Evolutionary conservation across 1,139 yeast species (phyloP), one percentile per base, ranked within the genome.

Genomic region (Komagataea norvegica): DNA sequence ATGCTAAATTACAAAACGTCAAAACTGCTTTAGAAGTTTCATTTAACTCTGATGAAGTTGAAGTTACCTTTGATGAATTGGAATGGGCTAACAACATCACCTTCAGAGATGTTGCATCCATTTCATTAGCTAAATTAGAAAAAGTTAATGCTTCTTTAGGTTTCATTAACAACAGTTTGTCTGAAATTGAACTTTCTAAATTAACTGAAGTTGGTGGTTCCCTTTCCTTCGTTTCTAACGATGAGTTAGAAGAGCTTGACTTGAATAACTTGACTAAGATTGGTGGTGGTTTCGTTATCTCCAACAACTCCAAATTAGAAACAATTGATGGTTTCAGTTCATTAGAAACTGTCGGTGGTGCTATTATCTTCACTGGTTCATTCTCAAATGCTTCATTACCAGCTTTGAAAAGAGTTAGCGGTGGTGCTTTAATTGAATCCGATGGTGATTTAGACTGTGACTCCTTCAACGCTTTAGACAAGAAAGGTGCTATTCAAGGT

Each of bases 241-340:
- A 74, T 43, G 74, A 82, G 43, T 77, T 91, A 62, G 74, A 76
- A 55, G 75, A 71, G 55, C 56, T 85, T 44, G 78, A 81, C 50
- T 83, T 88, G 74, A 72, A 86, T 43, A 61, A 71, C 58, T 77
- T 91, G 65, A 69, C 77, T 47, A 49, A 74, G 34, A 70, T 91
- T 57, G 86, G 86, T 60, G 97, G 97, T 74, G 93, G 88, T 64
- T 82, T 91, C 64, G 80, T 75, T 60, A 70, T 91, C 59, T 77
- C 83, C 49, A 87, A 87, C 79, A 91, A 91, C 79, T 69, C 83
- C 49, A 64, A 73, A 46, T 78, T 89, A 62, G 63, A 60, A 41
- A 58, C 73, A 43, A 71, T 91, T 60, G 69, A 70, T 43, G 89
- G 89, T 57, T 86, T 91, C 78, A 78, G 80, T 54, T 62, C 72